Percentiles rank a stretch among this genome's conserved stretches.
Conservation (phyloP, 306 rosid species). For the Urtica urens region DNA sequence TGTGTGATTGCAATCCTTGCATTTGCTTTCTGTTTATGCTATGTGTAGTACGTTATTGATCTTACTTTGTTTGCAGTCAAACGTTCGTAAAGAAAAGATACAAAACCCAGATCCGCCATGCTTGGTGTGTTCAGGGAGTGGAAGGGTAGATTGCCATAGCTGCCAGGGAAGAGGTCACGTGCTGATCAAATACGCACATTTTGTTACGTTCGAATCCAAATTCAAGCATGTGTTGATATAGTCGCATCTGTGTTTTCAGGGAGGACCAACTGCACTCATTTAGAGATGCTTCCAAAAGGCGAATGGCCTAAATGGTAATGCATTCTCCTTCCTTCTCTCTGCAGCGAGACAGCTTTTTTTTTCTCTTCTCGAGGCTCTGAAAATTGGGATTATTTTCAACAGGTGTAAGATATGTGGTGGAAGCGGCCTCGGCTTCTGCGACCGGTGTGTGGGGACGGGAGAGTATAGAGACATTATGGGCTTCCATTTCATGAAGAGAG, state of each 20-base stretch:
- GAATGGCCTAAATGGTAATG: constrained; percentile 90
- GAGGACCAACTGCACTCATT: constrained; percentile 52
- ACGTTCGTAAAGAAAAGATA: constrained; percentile 50
- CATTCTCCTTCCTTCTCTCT: background rate
- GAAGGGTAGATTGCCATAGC: constrained; percentile 56
- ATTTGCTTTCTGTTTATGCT: background rate
- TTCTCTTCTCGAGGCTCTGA: background rate
- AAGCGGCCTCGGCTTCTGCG: constrained; percentile 69
- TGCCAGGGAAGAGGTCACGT: constrained; percentile 53
- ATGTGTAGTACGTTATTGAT: background rate
- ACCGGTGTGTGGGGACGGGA: constrained; percentile 86
- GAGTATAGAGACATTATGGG: constrained; percentile 83
- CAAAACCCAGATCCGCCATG: constrained; percentile 76
- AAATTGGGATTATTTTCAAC: constrained; percentile 1
- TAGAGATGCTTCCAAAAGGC: constrained; percentile 78
- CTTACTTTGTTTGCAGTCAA: constrained; percentile 30
- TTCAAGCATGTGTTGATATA: background rate
- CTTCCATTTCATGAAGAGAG: constrained; percentile 59
- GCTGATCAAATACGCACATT: background rate
- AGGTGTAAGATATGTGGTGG: constrained; percentile 80
- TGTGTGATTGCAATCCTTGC: no score
- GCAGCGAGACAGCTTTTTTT: background rate
- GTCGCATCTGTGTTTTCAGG: constrained; percentile 22
- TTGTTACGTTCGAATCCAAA: background rate
- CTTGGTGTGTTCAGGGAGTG: constrained; percentile 60